Evolutionary conservation across 179 eudicot genomes (phyloP).

Genomic region (Spergularia azorica): DNA sequence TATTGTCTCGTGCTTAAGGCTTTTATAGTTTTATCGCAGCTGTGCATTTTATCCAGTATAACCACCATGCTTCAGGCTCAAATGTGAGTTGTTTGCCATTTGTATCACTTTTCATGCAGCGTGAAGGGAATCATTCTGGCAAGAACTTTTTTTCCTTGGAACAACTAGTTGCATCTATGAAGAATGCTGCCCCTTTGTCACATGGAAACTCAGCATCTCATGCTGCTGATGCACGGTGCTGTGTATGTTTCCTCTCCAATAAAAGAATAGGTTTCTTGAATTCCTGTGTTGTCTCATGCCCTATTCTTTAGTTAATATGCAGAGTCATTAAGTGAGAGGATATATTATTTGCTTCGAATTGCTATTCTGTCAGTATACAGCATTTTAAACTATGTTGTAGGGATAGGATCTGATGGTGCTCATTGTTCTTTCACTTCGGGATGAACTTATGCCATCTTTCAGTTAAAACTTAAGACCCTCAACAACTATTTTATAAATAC

Average conservation of each 20-base stretch:
- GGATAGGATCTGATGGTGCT: background rate
- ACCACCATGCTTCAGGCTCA: background rate
- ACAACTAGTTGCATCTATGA: slow-evolving; percentile 44
- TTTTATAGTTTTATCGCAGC: background rate
- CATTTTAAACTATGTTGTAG: background rate
- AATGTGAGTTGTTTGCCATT: slow-evolving; percentile 14
- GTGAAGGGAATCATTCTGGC: slow-evolving; percentile 28
- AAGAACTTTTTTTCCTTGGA: slow-evolving; percentile 44
- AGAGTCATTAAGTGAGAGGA: background rate
- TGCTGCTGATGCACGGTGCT: slow-evolving; percentile 46
- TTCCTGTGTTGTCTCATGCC: slow-evolving; percentile 3
- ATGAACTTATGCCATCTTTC: background rate
- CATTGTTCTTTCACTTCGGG: background rate
- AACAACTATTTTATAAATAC: background rate
- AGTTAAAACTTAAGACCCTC: background rate
- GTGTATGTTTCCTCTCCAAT: slow-evolving; percentile 45
- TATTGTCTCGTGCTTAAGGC: background rate
- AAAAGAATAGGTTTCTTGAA: background rate
- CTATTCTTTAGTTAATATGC: background rate
- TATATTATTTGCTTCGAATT: background rate
- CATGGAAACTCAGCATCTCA: slow-evolving; percentile 34
- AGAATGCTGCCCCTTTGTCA: slow-evolving; percentile 35
- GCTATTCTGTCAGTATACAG: background rate
- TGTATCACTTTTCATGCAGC: slow-evolving; percentile 45
- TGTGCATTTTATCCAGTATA: background rate